These are phyloP conservation scores for Epichloe bromicola DNA, from an alignment of 2,329 filamentous ascomycete genomes.

Conservation along the genomic window DNA sequence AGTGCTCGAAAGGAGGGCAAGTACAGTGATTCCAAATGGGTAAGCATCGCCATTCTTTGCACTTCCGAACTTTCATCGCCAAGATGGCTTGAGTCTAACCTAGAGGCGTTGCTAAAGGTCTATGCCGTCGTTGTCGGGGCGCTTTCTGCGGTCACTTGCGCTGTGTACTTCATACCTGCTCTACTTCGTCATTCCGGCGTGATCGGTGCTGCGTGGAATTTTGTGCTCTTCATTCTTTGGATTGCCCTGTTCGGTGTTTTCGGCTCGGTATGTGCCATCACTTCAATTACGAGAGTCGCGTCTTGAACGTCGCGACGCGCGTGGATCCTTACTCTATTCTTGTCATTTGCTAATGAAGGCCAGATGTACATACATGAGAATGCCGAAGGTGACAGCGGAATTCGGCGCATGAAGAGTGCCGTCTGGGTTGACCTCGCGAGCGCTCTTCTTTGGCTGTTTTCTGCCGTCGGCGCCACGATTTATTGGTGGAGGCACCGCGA, in stretches of 20 bases:
- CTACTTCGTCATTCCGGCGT: slow-evolving; percentile 35
- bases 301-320: neutral
- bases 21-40: slow-evolving; percentile 56
- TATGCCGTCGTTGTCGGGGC: slow-evolving; percentile 61
- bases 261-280: slow-evolving; percentile 38
- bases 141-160: slow-evolving; percentile 49
- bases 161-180: slow-evolving; percentile 54
- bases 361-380: slow-evolving; percentile 61
- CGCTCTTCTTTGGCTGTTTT: slow-evolving; percentile 63
- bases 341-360: neutral
- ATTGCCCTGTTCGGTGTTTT: slow-evolving; percentile 75
- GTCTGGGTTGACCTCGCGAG: slow-evolving; percentile 73
- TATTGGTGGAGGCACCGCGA: slow-evolving; percentile 48
- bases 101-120: slow-evolving; percentile 28
- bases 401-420: slow-evolving; percentile 71
- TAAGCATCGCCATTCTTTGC: slow-evolving; percentile 22
- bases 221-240: slow-evolving; percentile 64
- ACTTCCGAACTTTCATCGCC: neutral
- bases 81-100: neutral
- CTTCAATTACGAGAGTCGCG: neutral
- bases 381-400: slow-evolving; percentile 46
- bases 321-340: too few species aligned
- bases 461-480: slow-evolving; percentile 37
- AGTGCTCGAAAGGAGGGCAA: slow-evolving; percentile 34
- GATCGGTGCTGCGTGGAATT: slow-evolving; percentile 53